phyloP scores from a whole-genome alignment of 139 green algal genomes.

The Micractinium sp. region DNA sequence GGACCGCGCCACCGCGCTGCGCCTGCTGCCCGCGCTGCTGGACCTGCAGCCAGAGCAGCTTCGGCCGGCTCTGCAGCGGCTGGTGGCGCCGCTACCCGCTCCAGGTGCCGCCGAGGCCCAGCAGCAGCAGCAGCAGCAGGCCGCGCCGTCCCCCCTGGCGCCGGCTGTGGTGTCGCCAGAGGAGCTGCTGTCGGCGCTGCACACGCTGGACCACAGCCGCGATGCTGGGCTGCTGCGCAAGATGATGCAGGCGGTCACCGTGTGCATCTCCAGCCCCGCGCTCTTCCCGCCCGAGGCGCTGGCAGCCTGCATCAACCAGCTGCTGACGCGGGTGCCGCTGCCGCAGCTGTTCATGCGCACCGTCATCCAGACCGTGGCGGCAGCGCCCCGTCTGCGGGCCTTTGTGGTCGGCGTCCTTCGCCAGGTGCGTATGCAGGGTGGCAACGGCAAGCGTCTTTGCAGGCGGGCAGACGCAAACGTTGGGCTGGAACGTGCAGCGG shows the following conservation, averaged over 20 bases:
- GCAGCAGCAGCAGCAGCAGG: background rate
- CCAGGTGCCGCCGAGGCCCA: background rate
- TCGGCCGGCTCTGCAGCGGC: conserved; percentile 26
- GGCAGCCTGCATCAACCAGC: conserved; percentile 38
- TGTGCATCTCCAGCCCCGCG: conserved; percentile 54
- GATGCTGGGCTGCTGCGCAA: conserved; percentile 44
- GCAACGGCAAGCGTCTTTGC: background rate
- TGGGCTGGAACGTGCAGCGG: too few relatives aligned
- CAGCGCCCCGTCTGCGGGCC: conserved; percentile 55
- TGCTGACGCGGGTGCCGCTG: conserved; percentile 47
- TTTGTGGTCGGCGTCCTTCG: conserved; percentile 72
- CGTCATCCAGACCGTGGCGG: conserved; percentile 66
- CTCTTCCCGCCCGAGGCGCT: conserved; percentile 42
- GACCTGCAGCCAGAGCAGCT: conserved; percentile 39
- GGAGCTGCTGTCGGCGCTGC: conserved; percentile 75
- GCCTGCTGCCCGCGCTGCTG: conserved; percentile 53
- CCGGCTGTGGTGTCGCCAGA: conserved; percentile 53
- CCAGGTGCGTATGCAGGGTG: background rate
- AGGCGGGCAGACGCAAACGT: too few relatives aligned
- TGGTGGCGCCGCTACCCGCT: conserved; percentile 11
- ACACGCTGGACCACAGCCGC: conserved; percentile 54
- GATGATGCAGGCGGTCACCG: conserved; percentile 62
- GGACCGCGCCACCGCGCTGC: conserved; percentile 31
- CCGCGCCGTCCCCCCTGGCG: background rate
- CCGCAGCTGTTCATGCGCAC: conserved; percentile 55